Evolutionary conservation across 805 yeast genomes (phyloP).

Genomic region (Metschnikowia picachoensis): DNA sequence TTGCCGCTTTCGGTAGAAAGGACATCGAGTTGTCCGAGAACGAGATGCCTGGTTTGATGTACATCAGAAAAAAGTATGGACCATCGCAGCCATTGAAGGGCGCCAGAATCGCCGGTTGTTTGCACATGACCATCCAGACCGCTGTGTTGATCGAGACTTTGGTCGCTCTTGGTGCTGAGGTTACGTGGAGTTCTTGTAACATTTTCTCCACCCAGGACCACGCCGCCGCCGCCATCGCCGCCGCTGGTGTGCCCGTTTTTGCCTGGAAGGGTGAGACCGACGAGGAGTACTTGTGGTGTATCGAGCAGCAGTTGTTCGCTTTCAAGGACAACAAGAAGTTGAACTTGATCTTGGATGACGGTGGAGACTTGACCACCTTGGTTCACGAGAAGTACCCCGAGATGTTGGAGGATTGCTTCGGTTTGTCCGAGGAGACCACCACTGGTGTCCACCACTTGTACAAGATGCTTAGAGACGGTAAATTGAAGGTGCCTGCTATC

Average conservation of each 20-base stretch:
- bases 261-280: slow-evolving; percentile 99
- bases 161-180: slow-evolving; percentile 97
- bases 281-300: slow-evolving; percentile 99
- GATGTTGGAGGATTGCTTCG: slow-evolving; percentile 91
- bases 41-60: slow-evolving; percentile 99
- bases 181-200: slow-evolving; percentile 99
- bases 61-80: slow-evolving; percentile 92
- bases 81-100: slow-evolving; percentile 92
- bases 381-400: slow-evolving; percentile 99
- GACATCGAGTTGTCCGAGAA: slow-evolving; percentile 98
- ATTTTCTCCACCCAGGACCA: slow-evolving; percentile 99
- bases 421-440: slow-evolving; percentile 98
- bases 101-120: slow-evolving; percentile 98
- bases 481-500: slow-evolving; percentile 97
- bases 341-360: slow-evolving; percentile 97
- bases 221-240: slow-evolving; percentile 99
- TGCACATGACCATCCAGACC: slow-evolving; percentile 99
- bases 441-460: slow-evolving; percentile 99
- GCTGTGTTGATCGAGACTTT: slow-evolving; percentile 98
- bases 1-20: slow-evolving; percentile 99
- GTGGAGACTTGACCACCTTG: slow-evolving; percentile 96
- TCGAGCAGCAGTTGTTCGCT: slow-evolving; percentile 97
- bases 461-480: slow-evolving; percentile 86
- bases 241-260: slow-evolving; percentile 97
- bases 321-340: slow-evolving; percentile 94